Evolutionary conservation across 2,329 filamentous ascomycete species (phyloP).

Genomic region (Ramichloridium luteum): DNA sequence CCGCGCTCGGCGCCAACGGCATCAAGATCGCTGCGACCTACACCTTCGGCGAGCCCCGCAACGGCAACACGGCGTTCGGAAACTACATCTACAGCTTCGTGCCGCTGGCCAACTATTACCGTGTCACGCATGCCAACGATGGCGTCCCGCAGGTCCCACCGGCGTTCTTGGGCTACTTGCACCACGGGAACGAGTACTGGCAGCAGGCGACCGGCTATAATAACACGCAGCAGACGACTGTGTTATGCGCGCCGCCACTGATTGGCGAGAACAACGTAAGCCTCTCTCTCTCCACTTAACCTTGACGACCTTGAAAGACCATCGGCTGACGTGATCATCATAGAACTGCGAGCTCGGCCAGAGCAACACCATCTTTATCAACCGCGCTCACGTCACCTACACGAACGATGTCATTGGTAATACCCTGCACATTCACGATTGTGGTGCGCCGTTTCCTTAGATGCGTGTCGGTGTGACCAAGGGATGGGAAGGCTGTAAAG

Average conservation of each 20-base stretch:
- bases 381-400: slow-evolving; percentile 2
- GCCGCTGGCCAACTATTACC: slow-evolving; percentile 40
- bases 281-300: neutral
- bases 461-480: no score
- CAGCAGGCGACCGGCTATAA: slow-evolving; percentile 3
- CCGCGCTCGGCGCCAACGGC: slow-evolving; percentile 41
- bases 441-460: neutral
- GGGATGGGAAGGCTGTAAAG: no score
- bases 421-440: slow-evolving; percentile 1
- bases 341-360: neutral
- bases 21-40: slow-evolving; percentile 38
- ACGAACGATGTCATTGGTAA: slow-evolving; percentile 2
- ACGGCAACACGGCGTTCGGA: slow-evolving; percentile 46
- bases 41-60: slow-evolving; percentile 55
- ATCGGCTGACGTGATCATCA: neutral
- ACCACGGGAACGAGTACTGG: slow-evolving; percentile 59
- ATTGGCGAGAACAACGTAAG: neutral
- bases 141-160: slow-evolving; percentile 57
- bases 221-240: neutral
- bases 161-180: slow-evolving; percentile 47
- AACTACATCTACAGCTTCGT: slow-evolving; percentile 42
- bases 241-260: neutral
- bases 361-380: neutral
- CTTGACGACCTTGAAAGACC: neutral
- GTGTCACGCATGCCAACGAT: slow-evolving; percentile 56